These are phyloP conservation scores for Sugiyamaella xylanicola DNA, from an alignment of 1,139 yeast species.

Conservation along the genomic window DNA sequence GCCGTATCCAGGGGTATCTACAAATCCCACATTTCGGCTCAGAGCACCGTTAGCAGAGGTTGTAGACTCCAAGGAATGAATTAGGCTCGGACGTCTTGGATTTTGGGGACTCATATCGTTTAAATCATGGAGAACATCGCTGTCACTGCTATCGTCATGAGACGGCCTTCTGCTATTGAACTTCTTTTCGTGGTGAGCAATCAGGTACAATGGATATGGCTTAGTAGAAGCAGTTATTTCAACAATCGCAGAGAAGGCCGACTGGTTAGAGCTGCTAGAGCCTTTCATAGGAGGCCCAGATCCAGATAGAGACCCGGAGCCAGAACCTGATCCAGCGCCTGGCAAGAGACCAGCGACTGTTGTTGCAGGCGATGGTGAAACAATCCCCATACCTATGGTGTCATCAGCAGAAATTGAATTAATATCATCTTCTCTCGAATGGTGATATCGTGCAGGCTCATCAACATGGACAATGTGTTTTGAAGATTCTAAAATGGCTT, in stretches of 20 bases:
- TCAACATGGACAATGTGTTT: constrained; percentile 37
- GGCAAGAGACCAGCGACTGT: not conserved
- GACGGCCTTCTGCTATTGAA: not conserved
- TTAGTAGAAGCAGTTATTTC: constrained; percentile 34
- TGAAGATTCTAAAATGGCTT: constrained; percentile 31
- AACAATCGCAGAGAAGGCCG: constrained; percentile 9
- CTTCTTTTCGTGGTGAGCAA: constrained; percentile 20
- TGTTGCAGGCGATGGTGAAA: not conserved
- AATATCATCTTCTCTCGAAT: constrained; percentile 6
- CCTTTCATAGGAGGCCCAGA: not conserved
- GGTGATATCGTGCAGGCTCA: constrained; percentile 22
- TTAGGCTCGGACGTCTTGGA: constrained; percentile 27
- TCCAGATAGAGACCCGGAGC: not conserved
- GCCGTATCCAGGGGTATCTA: constrained; percentile 34
- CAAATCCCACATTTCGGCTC: constrained; percentile 37
- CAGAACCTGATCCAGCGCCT: not conserved
- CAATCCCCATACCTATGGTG: not conserved
- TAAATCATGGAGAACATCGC: not conserved
- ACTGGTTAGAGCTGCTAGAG: not conserved
- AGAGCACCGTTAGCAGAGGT: constrained; percentile 29
- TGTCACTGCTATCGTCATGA: constrained; percentile 14
- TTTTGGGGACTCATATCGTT: not conserved
- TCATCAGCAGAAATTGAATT: not conserved
- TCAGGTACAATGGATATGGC: constrained; percentile 33
- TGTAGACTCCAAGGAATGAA: constrained; percentile 28